Base-by-base conservation (phyloP, 2,329 filamentous ascomycete species). In the Penicillium nordicum region DNA sequence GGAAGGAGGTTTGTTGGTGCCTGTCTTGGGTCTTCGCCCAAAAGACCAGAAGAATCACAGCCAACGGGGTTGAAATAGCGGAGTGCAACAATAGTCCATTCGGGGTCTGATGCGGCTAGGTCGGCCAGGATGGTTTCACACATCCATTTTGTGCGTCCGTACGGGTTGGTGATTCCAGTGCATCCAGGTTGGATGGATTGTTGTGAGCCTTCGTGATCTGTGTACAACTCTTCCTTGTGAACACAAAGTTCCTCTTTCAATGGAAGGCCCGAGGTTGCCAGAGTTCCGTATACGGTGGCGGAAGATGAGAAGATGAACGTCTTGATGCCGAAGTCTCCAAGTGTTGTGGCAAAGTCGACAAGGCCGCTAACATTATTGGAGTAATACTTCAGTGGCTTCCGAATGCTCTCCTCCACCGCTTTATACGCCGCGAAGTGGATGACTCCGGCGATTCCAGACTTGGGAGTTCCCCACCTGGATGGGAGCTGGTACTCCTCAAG, bases 401-500 rank as follows among this genome's bases (percentile, higher is more conserved):
- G 70, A 58, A 88, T 87, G 42, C 83, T 87, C 63, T 88, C 85
- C 27, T 80, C 80, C 0, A 88, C 84, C 2, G 85, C 84, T 68
- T 88, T 88, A 76, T 83, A 83, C 1, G 86, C 86, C 14, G 86
- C 86, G 62, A 88, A 88, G 66, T 88, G 86, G 55, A 88, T 87
- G n/a, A 88, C 84, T 0, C 84, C 85, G 0, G 76, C 74, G 58
- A 88, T 85, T 30, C 74, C 78, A 3, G 82, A 84, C 50, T 70
- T 69, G 18, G 75, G 68, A 14, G 67, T 60, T 25, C 68, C 66
- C 71, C 72, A 71, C 52, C 69, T 55, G 42, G 70, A 67, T 38
- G 66, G 50, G 59, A 69, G 47, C 36, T 63, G 70, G 63, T 81
- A 79, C 52, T 73, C 72, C 18, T 77, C 67, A 44, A 82, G 70